A percentile compares a stretch with the other conserved stretches of the same genome.
Evolutionary conservation across 2,329 filamentous ascomycete species (phyloP).

Genomic region (Akanthomyces lecanii): DNA sequence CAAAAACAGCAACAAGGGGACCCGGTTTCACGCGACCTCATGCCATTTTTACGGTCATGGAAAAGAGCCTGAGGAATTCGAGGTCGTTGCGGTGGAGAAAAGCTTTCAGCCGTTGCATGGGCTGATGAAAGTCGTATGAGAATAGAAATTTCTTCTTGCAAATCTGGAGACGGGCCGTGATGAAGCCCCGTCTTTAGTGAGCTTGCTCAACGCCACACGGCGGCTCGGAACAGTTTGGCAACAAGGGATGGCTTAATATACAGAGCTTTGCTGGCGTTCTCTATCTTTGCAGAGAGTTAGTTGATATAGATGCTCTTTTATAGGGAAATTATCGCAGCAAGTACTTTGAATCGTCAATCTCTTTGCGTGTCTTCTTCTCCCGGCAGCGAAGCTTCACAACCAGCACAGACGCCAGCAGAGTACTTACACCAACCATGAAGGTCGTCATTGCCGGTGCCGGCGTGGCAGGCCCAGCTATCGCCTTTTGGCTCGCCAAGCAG

Average conservation of each 20-base stretch:
- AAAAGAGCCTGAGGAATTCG: neutral
- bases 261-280: neutral
- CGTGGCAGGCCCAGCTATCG: constrained; percentile 11
- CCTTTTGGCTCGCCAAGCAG: constrained; percentile 14
- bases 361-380: neutral
- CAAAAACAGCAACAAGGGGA: neutral
- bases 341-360: neutral
- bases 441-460: constrained; percentile 14
- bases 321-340: neutral
- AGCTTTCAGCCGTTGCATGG: neutral
- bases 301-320: neutral
- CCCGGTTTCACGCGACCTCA: constrained; percentile 12
- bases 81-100: neutral
- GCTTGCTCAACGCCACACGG: neutral
- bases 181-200: neutral
- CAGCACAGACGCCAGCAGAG: neutral
- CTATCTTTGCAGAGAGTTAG: neutral
- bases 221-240: neutral
- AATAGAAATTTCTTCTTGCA: neutral
- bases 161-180: constrained; percentile 3
- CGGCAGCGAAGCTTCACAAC: neutral
- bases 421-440: neutral
- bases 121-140: constrained; percentile 14
- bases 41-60: neutral
- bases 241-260: neutral